Base-by-base conservation (phyloP, 352 stramenopile species). In the Phytophthora kernoviae region DNA sequence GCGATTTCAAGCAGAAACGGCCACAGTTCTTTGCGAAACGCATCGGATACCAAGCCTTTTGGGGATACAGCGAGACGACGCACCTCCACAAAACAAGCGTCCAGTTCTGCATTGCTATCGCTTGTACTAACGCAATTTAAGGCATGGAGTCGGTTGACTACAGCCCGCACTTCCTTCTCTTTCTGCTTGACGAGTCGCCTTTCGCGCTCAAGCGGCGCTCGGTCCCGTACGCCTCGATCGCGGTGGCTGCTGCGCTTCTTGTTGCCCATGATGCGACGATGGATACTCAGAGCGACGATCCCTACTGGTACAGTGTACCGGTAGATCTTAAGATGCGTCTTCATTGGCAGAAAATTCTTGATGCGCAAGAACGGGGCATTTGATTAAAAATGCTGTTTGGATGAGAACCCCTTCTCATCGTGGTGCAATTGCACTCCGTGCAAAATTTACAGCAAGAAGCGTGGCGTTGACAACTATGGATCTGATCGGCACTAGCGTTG, bases 21-120 rank as follows among this genome's bases (percentile, higher is more conserved):
- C 87, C 87, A 96, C 20, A 94, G 50, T 22, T 73, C 54, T 27
- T 66, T 65, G 2, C 87, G 74, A 14, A 94, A 70, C n/a, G 79
- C 72, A 48, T 82, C 62, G 20, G 71, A 78, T 45, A 87, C 68
- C 15, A 94, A 62, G 11, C 85, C 85, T 34, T 69, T 65, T 8
- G 75, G 74, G 14, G 71, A 68, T 26, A 90, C 64, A 27, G 85
- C 85, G 21, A 94, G 68, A 27, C 66, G 68, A n/a, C 83, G 81
- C 9, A 94, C 63, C 48, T 87, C 63, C 22, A 66, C 36, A 58
- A 91, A 91, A 26, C 49, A 68, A 18, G 44, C 53, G 50, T 85
- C 68, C 6, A 50, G 45, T 11, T 72, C 65, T 34, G 54, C 54
- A 5, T 59, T 62, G 24, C 37, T 37, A n/a, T 50, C 56, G 14